Conservation (phyloP, 176 grass and related monocot species). For the Aegilops bicornis region DNA sequence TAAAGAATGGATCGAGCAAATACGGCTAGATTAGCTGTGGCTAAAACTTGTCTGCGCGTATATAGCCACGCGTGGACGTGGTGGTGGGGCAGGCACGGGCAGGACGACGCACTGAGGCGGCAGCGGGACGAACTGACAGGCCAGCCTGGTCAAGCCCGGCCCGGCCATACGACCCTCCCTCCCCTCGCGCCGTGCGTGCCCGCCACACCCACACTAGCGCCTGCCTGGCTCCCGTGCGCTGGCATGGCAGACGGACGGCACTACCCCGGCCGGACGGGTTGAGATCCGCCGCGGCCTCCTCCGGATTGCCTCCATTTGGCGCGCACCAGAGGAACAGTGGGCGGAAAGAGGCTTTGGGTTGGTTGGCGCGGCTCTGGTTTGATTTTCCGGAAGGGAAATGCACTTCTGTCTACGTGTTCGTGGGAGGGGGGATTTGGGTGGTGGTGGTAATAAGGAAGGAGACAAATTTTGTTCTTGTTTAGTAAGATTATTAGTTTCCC, state of each 20-base stretch:
- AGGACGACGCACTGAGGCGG: constrained; percentile 5
- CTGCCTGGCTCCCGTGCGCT: not conserved
- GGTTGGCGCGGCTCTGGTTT: not conserved
- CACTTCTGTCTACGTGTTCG: not conserved
- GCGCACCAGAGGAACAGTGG: not conserved
- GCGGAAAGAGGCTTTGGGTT: not conserved
- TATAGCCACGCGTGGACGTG: constrained; percentile 12
- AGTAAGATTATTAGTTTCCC: not conserved
- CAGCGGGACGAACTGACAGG: constrained; percentile 28
- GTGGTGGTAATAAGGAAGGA: not conserved
- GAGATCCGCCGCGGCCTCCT: not conserved
- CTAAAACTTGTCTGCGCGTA: not conserved
- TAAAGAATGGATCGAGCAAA: not conserved
- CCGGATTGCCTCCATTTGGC: not conserved
- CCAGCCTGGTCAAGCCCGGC: constrained; percentile 41
- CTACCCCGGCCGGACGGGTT: not conserved
- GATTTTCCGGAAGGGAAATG: not conserved
- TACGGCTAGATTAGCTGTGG: not conserved
- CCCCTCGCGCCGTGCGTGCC: not conserved
- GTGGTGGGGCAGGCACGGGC: not conserved
- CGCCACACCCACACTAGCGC: not conserved
- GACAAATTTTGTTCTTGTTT: not conserved
- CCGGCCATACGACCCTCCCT: not conserved
- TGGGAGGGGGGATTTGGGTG: not conserved
- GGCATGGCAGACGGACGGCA: not conserved